Evolutionary conservation across 164 flowering plant species (phyloP).

Genomic region (Vitis riparia): DNA sequence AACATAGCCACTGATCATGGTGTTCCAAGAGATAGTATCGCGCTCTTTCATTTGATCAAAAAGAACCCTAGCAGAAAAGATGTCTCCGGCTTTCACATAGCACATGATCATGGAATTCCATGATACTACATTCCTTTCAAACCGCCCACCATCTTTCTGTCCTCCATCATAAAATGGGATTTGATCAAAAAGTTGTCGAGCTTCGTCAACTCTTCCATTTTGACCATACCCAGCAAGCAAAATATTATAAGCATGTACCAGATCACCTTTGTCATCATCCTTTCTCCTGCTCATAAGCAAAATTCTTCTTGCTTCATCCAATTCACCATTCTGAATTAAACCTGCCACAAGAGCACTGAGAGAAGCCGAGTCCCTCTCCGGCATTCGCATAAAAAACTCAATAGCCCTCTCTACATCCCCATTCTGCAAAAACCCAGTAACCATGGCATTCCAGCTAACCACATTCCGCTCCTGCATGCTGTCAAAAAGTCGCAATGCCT

Average conservation of each 20-base stretch:
- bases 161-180: slow-evolving; percentile 21
- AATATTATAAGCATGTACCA: slow-evolving; percentile 51
- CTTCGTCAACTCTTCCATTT: slow-evolving; percentile 35
- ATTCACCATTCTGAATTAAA: slow-evolving; percentile 33
- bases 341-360: slow-evolving; percentile 49
- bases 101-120: slow-evolving; percentile 59
- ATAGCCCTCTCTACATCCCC: slow-evolving; percentile 37
- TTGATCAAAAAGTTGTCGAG: slow-evolving; percentile 40
- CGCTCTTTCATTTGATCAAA: slow-evolving; percentile 46
- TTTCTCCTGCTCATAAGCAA: slow-evolving; percentile 12
- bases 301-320: slow-evolving; percentile 34
- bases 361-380: slow-evolving; percentile 33
- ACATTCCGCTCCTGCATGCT: slow-evolving; percentile 44
- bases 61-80: slow-evolving; percentile 38
- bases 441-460: slow-evolving; percentile 51
- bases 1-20: slow-evolving; percentile 50
- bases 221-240: slow-evolving; percentile 53
- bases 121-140: slow-evolving; percentile 40
- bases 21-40: slow-evolving; percentile 48
- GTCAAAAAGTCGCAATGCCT: slow-evolving; percentile 32
- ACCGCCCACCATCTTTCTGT: slow-evolving; percentile 8
- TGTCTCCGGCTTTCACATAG: slow-evolving; percentile 40
- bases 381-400: slow-evolving; percentile 41
- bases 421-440: slow-evolving; percentile 43
- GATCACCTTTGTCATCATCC: slow-evolving; percentile 13